A percentile compares a stretch with the other conserved stretches of the same genome.
Evolutionary conservation across 139 green algal genomes (phyloP).

Genomic region (Auxenochlorella pyrenoidosa): DNA sequence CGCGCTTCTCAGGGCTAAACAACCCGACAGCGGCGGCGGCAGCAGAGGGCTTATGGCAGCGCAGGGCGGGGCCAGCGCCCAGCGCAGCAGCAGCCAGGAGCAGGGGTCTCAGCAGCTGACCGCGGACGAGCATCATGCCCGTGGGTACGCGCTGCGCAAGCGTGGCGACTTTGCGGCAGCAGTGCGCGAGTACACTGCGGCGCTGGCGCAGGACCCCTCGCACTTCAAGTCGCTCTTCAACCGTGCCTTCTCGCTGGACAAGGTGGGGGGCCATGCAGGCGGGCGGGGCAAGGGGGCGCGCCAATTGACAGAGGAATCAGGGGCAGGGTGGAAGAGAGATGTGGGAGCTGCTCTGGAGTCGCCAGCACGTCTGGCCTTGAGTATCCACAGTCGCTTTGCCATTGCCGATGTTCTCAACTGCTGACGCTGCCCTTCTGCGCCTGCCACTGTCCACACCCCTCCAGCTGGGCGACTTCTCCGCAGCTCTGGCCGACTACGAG

Average conservation of each 20-base stretch:
- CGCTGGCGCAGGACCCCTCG: constrained; percentile 64
- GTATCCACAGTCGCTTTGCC: too few species aligned
- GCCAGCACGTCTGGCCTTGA: too few species aligned
- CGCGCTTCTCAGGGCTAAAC: neutral
- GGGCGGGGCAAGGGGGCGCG: neutral
- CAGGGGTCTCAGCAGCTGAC: constrained; percentile 10
- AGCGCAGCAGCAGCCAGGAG: constrained; percentile 21
- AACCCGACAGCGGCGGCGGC: neutral
- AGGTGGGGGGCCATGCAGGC: constrained; percentile 51
- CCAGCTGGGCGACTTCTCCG: constrained; percentile 3
- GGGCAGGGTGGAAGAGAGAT: neutral
- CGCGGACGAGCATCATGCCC: constrained; percentile 67
- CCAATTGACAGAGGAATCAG: neutral
- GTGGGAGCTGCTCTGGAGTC: too few species aligned
- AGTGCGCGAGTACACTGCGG: constrained; percentile 75
- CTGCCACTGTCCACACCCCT: too few species aligned
- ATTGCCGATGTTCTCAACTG: too few species aligned
- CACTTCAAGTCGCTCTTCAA: constrained; percentile 93
- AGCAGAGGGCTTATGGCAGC: too few species aligned
- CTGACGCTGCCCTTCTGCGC: too few species aligned
- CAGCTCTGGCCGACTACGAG: constrained; percentile 76
- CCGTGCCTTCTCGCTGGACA: constrained; percentile 86
- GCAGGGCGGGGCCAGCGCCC: neutral
- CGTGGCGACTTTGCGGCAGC: constrained; percentile 70
- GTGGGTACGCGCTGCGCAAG: constrained; percentile 74